Evolutionary conservation across 2,329 filamentous ascomycete species (phyloP), one percentile per base, ranked within the genome.

Genomic region (Dothistroma septosporum): DNA sequence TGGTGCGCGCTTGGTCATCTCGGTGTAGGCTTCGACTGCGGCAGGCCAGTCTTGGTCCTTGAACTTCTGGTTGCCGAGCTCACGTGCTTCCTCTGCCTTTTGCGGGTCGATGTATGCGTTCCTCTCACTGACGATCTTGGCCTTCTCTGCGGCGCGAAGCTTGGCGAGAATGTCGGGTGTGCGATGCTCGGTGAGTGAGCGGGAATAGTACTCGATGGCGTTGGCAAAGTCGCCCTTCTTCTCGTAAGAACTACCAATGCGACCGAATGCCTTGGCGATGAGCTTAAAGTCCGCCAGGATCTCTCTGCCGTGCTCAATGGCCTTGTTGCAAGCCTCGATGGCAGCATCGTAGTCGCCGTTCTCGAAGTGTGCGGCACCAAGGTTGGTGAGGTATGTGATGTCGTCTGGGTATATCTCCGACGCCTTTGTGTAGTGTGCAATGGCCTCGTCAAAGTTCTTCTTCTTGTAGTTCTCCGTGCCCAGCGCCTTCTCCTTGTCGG

Each of bases 401-500:
- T 99, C 94, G 82, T 97, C 94, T 6, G 50, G 50, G 85, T 91
- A 83, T 44, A 90, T 77, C 61, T 96, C 92, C 94, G 94, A 99
- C 0, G 94, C 94, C 76, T 96, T 95, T 75, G 77, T 85, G 82
- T 99, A 99, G 80, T 99, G 91, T 73, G 87, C 86, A 71, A 99
- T 97, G 55, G 94, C 94, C 73, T 89, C 87, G 71, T 97, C 94
- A 68, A 99, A 97, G 74, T 97, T 87, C 69, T 91, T 88, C 85
- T 97, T 97, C 87, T 99, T 99, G 84, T 99, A 99, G 76, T 88
- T 88, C 69, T 94, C 91, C 14, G 93, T 99, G 60, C 94, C 94
- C 60, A 95, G 82, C 32, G 88, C 90, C 85, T 99, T 99, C 79
- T 97, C 90, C 75, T 92, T 90, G 70, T 99, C 94, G 49, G 92